Evolutionary conservation across 2,329 filamentous ascomycete species (phyloP).

Genomic region (Diaporthe vexans): DNA sequence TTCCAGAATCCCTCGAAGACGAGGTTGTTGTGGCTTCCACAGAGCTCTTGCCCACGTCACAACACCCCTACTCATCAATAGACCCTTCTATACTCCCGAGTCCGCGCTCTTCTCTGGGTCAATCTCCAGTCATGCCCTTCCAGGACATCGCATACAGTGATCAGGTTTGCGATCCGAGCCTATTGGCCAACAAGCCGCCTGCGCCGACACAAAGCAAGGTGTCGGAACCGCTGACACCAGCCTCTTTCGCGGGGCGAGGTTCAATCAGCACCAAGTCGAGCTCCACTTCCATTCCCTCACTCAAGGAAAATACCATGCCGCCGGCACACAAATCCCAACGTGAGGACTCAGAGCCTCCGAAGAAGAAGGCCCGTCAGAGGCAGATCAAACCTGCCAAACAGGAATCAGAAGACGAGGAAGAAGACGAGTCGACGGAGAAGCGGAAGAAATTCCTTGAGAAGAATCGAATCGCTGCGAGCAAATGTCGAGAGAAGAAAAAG

Average conservation of each 20-base stretch:
- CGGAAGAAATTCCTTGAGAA: conserved; percentile 74
- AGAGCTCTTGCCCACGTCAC: not conserved
- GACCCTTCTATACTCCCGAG: conserved; percentile 9
- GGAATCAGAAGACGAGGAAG: conserved; percentile 47
- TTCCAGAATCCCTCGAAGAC: conserved; percentile 43
- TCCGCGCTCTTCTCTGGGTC: conserved; percentile 27
- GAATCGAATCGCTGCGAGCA: conserved; percentile 80
- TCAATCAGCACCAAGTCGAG: conserved; percentile 34
- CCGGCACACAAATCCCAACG: not conserved
- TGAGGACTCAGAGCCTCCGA: conserved; percentile 41
- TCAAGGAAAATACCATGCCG: not conserved
- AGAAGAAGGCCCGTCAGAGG: conserved; percentile 42
- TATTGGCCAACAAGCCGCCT: conserved; percentile 9
- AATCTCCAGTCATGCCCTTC: conserved; percentile 28
- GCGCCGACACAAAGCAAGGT: not conserved
- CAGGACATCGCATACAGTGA: conserved; percentile 22
- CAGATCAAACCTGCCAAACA: conserved; percentile 46
- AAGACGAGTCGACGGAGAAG: conserved; percentile 37
- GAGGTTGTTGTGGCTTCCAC: conserved; percentile 23
- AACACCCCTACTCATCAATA: conserved; percentile 10
- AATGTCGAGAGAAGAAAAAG: conserved; percentile 79
- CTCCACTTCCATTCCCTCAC: conserved; percentile 27
- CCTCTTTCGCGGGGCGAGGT: conserved; percentile 10
- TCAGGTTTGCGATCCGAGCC: conserved; percentile 31
- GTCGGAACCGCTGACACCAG: conserved; percentile 32